Base-by-base conservation (phyloP, 495 filamentous ascomycete genomes). In the Parachaetomium inaequale region DNA sequence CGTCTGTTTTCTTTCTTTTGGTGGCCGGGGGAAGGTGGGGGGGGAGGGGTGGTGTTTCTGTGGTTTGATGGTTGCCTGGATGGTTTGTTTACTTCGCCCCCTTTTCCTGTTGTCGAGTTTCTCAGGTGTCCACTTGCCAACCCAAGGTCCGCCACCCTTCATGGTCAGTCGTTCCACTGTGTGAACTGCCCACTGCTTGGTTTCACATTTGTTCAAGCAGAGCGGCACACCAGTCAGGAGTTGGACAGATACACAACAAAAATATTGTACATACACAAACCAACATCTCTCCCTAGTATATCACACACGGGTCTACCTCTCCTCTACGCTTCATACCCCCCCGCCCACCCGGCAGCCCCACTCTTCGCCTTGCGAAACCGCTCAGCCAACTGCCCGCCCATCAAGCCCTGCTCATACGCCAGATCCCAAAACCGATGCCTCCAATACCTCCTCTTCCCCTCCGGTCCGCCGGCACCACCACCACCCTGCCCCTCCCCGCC, bases 401-500 rank as follows among this genome's bases (percentile, higher is more conserved):
- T 40, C 58, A 81, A 49, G 11, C 75, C 71, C 42, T 74, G 32
- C 32, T 64, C 29, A 1, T 62, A 49, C 23, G 76, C 78, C 23
- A 76, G 31, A 25, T 72, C 66, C 79, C 79, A 82, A 55, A 81
- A 81, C 42, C 65, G 57, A 47, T 81, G 78, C 45, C 55, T 68
- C 78, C 76, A 79, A 31, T 69, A 73, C 34, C 61, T 25, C 23
- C 26, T 59, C 7, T 19, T 56, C 59, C 36, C 64, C 64, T 12
- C 68, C 58, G 43, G 7, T 63, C 17, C n/a, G 10, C 43, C 46
- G 40, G 12, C 21, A 23, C 34, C 6, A 59, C 60, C 28, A 62
- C 58, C 0, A n/a, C 69, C 76, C n/a, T n/a, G n/a, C n/a, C 58
- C 28, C 25, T 56, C 59, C 36, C 64, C 64, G 17, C 68, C 58